These are phyloP conservation scores for Ganoderma leucocontextum DNA, from an alignment of 1,284 basidiomycete genomes.

Conservation along the genomic window DNA sequence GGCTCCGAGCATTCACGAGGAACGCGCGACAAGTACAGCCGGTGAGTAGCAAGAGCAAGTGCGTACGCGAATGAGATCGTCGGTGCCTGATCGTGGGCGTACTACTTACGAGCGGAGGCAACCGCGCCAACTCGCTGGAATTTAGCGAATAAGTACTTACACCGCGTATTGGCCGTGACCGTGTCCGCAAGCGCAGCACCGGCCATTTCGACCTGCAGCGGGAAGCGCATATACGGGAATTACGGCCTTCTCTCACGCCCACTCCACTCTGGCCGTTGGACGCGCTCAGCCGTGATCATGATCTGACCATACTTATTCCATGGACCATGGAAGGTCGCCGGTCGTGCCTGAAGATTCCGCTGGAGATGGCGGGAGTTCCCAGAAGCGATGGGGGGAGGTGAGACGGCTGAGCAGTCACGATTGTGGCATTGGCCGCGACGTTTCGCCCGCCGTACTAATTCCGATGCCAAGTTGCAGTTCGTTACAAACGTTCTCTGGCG, in stretches of 20 bases:
- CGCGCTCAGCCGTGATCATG: neutral
- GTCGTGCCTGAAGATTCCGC: slow-evolving; percentile 1
- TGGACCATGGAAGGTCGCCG: neutral
- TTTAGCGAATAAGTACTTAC: neutral
- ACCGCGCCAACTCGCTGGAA: neutral
- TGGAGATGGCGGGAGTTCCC: slow-evolving; percentile 7
- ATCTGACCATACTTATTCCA: too few species aligned
- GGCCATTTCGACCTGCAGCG: neutral
- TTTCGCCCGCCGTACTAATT: neutral
- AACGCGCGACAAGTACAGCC: neutral
- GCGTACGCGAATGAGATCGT: slow-evolving; percentile 3
- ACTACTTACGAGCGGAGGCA: neutral
- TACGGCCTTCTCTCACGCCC: neutral
- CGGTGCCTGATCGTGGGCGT: slow-evolving; percentile 5
- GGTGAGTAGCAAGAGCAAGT: neutral
- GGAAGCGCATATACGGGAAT: neutral
- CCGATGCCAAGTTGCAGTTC: neutral
- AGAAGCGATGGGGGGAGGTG: neutral
- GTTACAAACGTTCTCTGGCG: too few species aligned
- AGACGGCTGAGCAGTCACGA: neutral
- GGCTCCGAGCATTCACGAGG: neutral
- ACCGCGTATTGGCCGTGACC: neutral
- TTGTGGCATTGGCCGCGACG: neutral
- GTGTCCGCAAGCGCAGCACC: neutral
- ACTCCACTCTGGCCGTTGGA: neutral